These are phyloP conservation scores for Trifolium repens DNA, from an alignment of 306 rosid species.

Conservation along the genomic window DNA sequence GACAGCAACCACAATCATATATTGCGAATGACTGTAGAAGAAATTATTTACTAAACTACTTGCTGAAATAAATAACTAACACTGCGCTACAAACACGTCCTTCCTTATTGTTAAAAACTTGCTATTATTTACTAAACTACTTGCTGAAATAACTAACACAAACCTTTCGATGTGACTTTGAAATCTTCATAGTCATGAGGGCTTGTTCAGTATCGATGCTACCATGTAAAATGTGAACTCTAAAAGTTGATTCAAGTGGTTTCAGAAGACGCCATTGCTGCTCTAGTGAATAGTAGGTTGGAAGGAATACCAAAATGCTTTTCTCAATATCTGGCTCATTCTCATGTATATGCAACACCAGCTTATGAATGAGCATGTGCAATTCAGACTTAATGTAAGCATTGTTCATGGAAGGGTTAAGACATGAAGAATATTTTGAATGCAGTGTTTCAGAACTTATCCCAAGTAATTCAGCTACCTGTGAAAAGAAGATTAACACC, in stretches of 20 bases:
- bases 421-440: slow-evolving; percentile 48
- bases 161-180: slow-evolving; percentile 85
- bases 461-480: slow-evolving; percentile 66
- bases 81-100: neutral
- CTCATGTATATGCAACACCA: slow-evolving; percentile 77
- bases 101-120: neutral
- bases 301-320: slow-evolving; percentile 91
- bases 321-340: slow-evolving; percentile 81
- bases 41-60: neutral
- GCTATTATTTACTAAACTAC: slow-evolving; percentile 18
- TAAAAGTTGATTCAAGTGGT: slow-evolving; percentile 69
- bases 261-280: slow-evolving; percentile 79
- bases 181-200: slow-evolving; percentile 79
- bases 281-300: slow-evolving; percentile 80
- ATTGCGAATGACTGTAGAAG: slow-evolving; percentile 1
- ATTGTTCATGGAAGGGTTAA: slow-evolving; percentile 45
- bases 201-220: slow-evolving; percentile 92
- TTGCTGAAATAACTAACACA: slow-evolving; percentile 21
- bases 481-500: slow-evolving; percentile 38
- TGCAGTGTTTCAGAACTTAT: slow-evolving; percentile 49
- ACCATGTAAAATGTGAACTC: slow-evolving; percentile 82
- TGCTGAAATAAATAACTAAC: too few species aligned
- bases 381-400: slow-evolving; percentile 53
- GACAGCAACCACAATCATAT: slow-evolving; percentile 28
- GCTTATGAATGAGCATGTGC: slow-evolving; percentile 70